These are phyloP conservation scores for Heliamphora exappendiculata DNA, from an alignment of 148 eudicot genomes.

Conservation along the genomic window DNA sequence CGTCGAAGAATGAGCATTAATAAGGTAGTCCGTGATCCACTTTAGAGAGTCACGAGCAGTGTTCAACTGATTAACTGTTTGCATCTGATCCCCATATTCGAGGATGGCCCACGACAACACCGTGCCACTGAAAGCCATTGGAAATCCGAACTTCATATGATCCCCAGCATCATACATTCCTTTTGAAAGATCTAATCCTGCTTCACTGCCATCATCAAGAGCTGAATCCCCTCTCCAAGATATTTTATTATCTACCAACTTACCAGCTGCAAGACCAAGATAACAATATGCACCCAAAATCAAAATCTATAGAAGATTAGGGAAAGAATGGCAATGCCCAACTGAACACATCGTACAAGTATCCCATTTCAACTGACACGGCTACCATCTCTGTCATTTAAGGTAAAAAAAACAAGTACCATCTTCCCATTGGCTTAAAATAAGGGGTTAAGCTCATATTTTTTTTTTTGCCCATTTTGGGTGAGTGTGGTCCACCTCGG, in stretches of 20 bases:
- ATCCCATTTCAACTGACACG: not conserved
- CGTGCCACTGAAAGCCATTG: conserved; percentile 91
- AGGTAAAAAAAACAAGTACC: not conserved
- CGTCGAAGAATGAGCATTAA: conserved; percentile 63
- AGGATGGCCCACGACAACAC: conserved; percentile 87
- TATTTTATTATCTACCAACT: conserved; percentile 60
- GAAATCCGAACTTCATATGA: conserved; percentile 90
- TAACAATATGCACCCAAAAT: conserved; percentile 3
- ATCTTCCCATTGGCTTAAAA: not conserved
- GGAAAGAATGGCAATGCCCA: not conserved
- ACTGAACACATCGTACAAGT: not conserved
- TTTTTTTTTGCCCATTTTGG: no score
- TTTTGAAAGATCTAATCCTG: conserved; percentile 63
- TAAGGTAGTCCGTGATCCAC: conserved; percentile 85
- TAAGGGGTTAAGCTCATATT: not conserved
- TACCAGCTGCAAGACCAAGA: conserved; percentile 67
- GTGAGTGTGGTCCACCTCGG: no score
- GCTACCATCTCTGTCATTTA: not conserved
- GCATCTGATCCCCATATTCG: conserved; percentile 87
- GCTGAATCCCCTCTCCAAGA: conserved; percentile 94
- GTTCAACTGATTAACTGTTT: conserved; percentile 47
- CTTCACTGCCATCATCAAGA: conserved; percentile 64
- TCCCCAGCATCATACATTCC: conserved; percentile 98
- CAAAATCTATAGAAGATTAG: not conserved
- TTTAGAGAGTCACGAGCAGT: conserved; percentile 67